phyloP scores from a whole-genome alignment of 352 stramenopile species.

The Albugo candida region DNA sequence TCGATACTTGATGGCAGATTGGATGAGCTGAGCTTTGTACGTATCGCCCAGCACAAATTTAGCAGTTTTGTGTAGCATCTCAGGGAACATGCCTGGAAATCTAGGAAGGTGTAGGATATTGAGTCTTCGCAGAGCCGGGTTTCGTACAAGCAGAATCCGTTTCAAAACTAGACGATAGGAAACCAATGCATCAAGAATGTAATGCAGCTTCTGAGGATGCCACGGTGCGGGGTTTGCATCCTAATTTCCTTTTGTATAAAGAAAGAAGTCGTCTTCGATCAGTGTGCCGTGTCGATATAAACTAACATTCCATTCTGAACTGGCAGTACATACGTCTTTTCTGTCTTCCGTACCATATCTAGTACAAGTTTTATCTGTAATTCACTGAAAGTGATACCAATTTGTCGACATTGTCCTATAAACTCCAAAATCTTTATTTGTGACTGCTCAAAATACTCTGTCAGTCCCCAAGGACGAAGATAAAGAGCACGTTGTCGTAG shows the following conservation, averaged over 20 bases:
- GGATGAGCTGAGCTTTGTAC: conserved; percentile 39
- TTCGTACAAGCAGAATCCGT: conserved; percentile 42
- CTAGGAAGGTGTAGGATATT: conserved; percentile 68
- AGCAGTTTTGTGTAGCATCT: conserved; percentile 49
- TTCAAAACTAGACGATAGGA: conserved; percentile 65
- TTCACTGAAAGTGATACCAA: conserved; percentile 33
- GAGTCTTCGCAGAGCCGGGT: conserved; percentile 32
- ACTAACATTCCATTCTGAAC: no score
- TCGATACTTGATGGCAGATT: conserved; percentile 34
- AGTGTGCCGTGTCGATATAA: no score
- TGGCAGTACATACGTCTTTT: no score
- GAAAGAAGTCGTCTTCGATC: no score
- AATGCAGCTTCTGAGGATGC: conserved; percentile 55
- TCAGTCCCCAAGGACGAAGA: conserved; percentile 27
- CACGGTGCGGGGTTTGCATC: background rate
- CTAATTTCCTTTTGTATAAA: no score
- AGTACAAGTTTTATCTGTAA: conserved; percentile 8
- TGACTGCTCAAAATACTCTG: conserved; percentile 35
- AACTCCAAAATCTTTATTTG: conserved; percentile 46
- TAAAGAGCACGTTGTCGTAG: conserved; percentile 50
- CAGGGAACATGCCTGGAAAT: conserved; percentile 38
- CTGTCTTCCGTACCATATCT: no score
- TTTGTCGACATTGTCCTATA: conserved; percentile 23
- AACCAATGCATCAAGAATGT: conserved; percentile 50
- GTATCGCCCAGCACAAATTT: conserved; percentile 63